Evolutionary conservation across 1,284 basidiomycete genomes (phyloP).

Genomic region (Malassezia globosa): DNA sequence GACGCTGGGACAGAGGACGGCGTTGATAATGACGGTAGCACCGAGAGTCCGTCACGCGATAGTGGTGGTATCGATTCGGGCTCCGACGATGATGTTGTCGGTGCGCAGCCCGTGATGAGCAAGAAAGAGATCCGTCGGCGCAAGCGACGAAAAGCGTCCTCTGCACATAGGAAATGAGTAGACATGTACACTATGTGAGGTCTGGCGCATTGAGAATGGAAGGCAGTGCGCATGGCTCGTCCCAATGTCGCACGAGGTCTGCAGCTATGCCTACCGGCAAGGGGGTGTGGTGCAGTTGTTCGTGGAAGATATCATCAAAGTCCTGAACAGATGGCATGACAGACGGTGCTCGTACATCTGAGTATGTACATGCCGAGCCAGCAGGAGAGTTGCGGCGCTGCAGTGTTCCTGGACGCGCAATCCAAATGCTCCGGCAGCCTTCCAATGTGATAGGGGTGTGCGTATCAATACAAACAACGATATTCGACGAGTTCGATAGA

Average conservation of each 20-base stretch:
- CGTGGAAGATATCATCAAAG: slow-evolving; percentile 11
- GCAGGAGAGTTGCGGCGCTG: background rate
- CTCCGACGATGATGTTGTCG: background rate
- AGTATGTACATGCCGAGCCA: background rate
- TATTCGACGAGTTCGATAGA: background rate
- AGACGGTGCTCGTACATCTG: background rate
- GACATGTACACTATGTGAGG: no score
- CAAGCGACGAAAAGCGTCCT: slow-evolving; percentile 11
- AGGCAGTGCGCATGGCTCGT: background rate
- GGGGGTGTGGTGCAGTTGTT: background rate
- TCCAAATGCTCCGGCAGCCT: background rate
- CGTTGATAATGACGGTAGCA: slow-evolving; percentile 1
- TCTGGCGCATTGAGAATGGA: background rate
- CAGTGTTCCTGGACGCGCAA: background rate
- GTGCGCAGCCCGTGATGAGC: background rate
- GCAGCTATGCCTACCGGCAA: background rate
- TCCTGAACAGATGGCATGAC: slow-evolving; percentile 11
- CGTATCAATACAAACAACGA: slow-evolving; percentile 2
- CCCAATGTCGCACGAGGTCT: background rate
- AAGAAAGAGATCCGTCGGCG: slow-evolving; percentile 1
- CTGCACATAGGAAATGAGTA: no score
- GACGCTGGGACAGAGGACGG: slow-evolving; percentile 2
- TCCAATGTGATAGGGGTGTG: slow-evolving; percentile 11
- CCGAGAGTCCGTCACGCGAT: no score
- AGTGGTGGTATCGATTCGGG: no score